Evolutionary conservation across 306 rosid species (phyloP).

Genomic region (Gleditsia sinensis): DNA sequence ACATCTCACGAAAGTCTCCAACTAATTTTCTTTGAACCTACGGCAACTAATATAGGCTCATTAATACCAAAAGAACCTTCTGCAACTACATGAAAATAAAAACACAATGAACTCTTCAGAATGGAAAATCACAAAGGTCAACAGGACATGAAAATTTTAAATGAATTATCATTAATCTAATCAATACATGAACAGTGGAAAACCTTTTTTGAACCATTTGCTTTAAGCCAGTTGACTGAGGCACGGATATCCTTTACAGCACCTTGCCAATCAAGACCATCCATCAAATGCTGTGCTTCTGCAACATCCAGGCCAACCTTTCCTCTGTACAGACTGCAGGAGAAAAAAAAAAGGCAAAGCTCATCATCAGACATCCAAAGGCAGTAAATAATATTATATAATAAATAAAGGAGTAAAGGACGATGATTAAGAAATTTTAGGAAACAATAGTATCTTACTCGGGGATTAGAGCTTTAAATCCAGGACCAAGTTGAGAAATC

Average conservation of each 20-base stretch:
- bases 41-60: slow-evolving; percentile 12
- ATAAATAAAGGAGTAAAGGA: background rate
- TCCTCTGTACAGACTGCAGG: slow-evolving; percentile 69
- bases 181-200: slow-evolving; percentile 2
- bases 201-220: slow-evolving; percentile 92
- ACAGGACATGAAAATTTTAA: background rate
- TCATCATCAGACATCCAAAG: background rate
- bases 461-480: slow-evolving; percentile 93
- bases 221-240: slow-evolving; percentile 90
- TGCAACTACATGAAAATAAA: slow-evolving; percentile 15
- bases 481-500: slow-evolving; percentile 72
- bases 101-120: background rate
- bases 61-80: slow-evolving; percentile 22
- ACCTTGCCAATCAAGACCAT: slow-evolving; percentile 94
- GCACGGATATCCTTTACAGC: slow-evolving; percentile 88
- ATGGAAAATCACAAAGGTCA: background rate
- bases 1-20: background rate
- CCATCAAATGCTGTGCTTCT: slow-evolving; percentile 93
- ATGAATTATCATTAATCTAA: background rate
- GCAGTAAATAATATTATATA: slow-evolving; percentile 7
- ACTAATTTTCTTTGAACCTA: background rate
- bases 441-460: slow-evolving; percentile 50
- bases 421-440: background rate
- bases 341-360: background rate
- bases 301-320: slow-evolving; percentile 92